phyloP scores from a whole-genome alignment of 495 filamentous ascomycete species.

The Aspergillus taichungensis region DNA sequence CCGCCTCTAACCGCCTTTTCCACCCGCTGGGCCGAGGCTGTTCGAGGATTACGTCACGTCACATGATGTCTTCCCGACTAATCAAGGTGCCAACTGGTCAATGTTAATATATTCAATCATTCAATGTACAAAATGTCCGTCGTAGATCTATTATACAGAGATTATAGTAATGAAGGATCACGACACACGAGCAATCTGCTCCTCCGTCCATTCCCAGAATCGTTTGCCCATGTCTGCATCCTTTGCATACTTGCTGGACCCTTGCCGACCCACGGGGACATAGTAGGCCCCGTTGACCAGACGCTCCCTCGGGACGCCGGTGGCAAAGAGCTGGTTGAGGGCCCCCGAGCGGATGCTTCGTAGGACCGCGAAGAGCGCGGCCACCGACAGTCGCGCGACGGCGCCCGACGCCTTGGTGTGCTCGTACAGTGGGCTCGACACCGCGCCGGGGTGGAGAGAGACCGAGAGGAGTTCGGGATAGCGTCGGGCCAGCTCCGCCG shows the following conservation, averaged over 20 bases:
- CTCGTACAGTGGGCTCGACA: constrained; percentile 45
- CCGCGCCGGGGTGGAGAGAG: constrained; percentile 58
- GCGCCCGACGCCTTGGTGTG: constrained; percentile 18
- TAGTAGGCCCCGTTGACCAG: constrained; percentile 49
- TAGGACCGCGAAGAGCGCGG: constrained; percentile 15
- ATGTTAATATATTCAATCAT: no score
- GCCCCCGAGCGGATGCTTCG: constrained; percentile 38
- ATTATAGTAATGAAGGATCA: constrained; percentile 1
- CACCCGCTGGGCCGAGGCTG: constrained; percentile 4
- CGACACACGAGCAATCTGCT: constrained; percentile 29
- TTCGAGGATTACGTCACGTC: background rate
- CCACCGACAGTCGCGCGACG: constrained; percentile 18
- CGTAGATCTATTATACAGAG: no score
- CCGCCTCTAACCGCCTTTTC: constrained; percentile 2
- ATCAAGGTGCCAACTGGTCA: no score
- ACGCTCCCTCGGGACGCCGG: constrained; percentile 18
- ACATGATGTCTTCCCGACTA: background rate
- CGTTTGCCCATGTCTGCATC: constrained; percentile 40
- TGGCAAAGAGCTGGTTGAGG: constrained; percentile 54
- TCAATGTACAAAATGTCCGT: no score
- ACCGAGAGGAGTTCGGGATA: constrained; percentile 49
- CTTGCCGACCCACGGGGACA: constrained; percentile 41
- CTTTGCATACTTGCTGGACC: constrained; percentile 26
- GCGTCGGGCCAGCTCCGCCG: constrained; percentile 49
- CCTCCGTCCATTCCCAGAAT: constrained; percentile 59